These are phyloP conservation scores for Wakefieldia striispora DNA, from an alignment of 768 basidiomycete species.

Conservation along the genomic window DNA sequence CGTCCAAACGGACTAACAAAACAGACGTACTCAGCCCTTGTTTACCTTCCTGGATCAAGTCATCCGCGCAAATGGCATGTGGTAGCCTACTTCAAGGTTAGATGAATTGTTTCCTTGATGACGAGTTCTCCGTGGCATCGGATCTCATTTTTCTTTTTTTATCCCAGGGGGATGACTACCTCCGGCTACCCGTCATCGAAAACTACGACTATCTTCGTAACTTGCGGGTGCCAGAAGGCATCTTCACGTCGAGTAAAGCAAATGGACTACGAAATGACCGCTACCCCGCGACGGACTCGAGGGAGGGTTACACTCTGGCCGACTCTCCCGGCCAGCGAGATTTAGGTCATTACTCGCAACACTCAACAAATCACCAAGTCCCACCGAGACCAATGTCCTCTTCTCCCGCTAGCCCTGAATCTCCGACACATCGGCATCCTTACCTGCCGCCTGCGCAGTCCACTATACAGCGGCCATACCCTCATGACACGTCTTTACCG, in stretches of 20 bases:
- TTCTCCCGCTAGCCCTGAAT: slow-evolving; percentile 11
- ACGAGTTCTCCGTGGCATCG: neutral
- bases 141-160: slow-evolving; percentile 6
- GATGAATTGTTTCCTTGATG: slow-evolving; percentile 23
- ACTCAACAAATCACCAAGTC: slow-evolving; percentile 11
- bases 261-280: slow-evolving; percentile 31
- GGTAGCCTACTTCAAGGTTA: slow-evolving; percentile 77
- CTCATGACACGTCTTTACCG: slow-evolving; percentile 18
- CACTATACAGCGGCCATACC: slow-evolving; percentile 1
- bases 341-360: slow-evolving; percentile 9
- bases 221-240: slow-evolving; percentile 63
- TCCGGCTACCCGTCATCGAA: slow-evolving; percentile 68
- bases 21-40: slow-evolving; percentile 80
- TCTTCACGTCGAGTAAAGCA: slow-evolving; percentile 72
- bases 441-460: slow-evolving; percentile 4
- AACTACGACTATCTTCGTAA: slow-evolving; percentile 70
- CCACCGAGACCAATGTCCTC: slow-evolving; percentile 12
- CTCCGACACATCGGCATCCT: slow-evolving; percentile 12
- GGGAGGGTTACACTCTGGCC: slow-evolving; percentile 11
- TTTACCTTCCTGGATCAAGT: slow-evolving; percentile 57
- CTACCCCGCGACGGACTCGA: slow-evolving; percentile 15
- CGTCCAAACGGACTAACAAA: slow-evolving; percentile 83
- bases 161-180: slow-evolving; percentile 65
- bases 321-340: slow-evolving; percentile 9
- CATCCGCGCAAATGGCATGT: slow-evolving; percentile 78